Conservation (phyloP, 2,329 filamentous ascomycete species). For the Fusarium pseudonygamai region DNA sequence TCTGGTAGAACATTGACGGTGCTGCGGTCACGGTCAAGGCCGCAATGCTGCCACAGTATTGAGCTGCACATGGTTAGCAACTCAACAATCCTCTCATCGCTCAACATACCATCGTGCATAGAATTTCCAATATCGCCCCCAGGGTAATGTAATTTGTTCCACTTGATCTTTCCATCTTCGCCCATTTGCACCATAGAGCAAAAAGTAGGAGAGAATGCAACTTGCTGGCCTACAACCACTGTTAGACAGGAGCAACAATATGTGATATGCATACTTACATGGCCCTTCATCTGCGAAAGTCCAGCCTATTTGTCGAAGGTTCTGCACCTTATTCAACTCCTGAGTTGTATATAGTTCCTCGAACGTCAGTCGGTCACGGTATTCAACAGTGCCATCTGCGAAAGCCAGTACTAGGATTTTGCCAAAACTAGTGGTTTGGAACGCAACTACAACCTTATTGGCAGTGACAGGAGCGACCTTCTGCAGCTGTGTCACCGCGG, state of each 20-base stretch:
- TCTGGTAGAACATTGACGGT: slow-evolving; percentile 55
- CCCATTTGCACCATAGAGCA: slow-evolving; percentile 67
- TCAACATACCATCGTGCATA: slow-evolving; percentile 57
- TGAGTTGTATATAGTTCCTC: slow-evolving; percentile 71
- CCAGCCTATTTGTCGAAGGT: slow-evolving; percentile 81
- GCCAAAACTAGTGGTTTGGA: slow-evolving; percentile 75
- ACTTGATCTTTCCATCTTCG: slow-evolving; percentile 67
- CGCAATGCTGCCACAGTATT: slow-evolving; percentile 68
- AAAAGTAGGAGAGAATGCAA: slow-evolving; percentile 68
- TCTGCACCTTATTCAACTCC: slow-evolving; percentile 72
- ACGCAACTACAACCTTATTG: slow-evolving; percentile 75
- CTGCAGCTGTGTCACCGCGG: slow-evolving; percentile 58
- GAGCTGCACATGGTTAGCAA: slow-evolving; percentile 50
- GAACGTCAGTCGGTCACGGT: slow-evolving; percentile 80
- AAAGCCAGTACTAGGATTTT: slow-evolving; percentile 77
- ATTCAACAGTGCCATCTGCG: slow-evolving; percentile 83
- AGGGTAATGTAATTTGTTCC: slow-evolving; percentile 65
- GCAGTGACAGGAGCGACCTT: slow-evolving; percentile 75
- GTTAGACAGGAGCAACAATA: slow-evolving; percentile 13
- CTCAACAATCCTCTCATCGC: neutral
- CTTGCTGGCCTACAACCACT: slow-evolving; percentile 60
- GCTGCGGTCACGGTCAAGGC: slow-evolving; percentile 65
- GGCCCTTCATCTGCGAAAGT: slow-evolving; percentile 72
- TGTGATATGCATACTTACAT: slow-evolving; percentile 56
- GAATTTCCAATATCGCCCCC: slow-evolving; percentile 58